These are phyloP conservation scores for Sporothrix mexicana DNA, from an alignment of 2,329 filamentous ascomycete species.

Conservation along the genomic window DNA sequence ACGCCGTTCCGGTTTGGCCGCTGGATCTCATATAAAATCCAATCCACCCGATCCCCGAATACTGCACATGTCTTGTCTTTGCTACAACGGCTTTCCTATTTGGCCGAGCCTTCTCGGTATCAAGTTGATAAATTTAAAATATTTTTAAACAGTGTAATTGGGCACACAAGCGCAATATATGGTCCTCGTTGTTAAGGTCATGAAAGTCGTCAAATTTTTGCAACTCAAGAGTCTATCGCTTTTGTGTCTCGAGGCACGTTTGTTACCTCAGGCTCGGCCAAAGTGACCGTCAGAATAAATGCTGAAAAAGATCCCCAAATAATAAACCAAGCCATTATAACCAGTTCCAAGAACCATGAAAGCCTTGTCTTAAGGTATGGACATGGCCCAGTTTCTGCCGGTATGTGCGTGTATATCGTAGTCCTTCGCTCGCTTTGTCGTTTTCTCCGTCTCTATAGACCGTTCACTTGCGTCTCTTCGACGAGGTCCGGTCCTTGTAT, in stretches of 20 bases:
- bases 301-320: background rate
- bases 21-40: background rate
- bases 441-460: background rate
- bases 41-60: background rate
- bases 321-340: constrained; percentile 12
- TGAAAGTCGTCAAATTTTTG: constrained; percentile 30
- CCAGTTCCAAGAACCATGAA: background rate
- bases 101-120: background rate
- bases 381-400: background rate
- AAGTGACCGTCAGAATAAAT: background rate
- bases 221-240: constrained; percentile 24
- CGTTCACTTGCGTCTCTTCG: constrained; percentile 48
- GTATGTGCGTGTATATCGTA: constrained; percentile 2
- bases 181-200: constrained; percentile 21
- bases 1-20: constrained; percentile 22
- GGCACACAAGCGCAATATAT: too few relatives aligned
- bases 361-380: background rate
- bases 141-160: background rate
- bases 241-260: constrained; percentile 2
- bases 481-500: constrained; percentile 58
- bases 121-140: background rate
- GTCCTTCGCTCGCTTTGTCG: background rate
- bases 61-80: background rate
- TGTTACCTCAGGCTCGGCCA: constrained; percentile 7
- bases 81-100: background rate